These are phyloP conservation scores for Nicotiana sylvestris DNA, from an alignment of 257 asterid genomes.

Conservation along the genomic window DNA sequence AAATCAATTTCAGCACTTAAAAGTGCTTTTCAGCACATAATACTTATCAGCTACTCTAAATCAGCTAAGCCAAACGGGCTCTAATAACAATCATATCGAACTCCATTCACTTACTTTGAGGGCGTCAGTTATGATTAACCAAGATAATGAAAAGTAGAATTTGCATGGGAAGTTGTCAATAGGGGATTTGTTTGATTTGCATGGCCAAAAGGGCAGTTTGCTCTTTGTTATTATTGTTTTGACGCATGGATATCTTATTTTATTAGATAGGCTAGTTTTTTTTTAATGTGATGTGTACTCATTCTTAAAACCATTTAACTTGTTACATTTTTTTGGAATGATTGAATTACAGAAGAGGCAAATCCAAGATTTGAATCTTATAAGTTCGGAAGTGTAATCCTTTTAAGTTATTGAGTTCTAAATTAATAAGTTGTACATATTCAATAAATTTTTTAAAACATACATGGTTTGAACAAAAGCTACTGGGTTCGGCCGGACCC, in stretches of 20 bases:
- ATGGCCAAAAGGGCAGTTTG: background rate
- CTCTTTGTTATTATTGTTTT: background rate
- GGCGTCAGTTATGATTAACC: constrained; percentile 8
- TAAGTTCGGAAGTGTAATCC: too few species aligned
- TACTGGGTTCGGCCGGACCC: too few species aligned
- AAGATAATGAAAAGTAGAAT: background rate
- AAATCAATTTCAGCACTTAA: too few species aligned
- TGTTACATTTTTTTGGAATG: background rate
- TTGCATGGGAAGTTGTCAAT: constrained; percentile 16
- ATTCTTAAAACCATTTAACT: background rate
- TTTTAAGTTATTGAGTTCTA: too few species aligned
- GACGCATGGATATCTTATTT: background rate
- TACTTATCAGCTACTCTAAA: too few species aligned
- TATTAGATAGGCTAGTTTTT: background rate
- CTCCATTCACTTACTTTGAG: constrained; percentile 14
- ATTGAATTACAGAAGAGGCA: background rate
- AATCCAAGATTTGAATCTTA: too few species aligned
- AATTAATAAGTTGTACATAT: too few species aligned
- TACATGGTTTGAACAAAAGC: too few species aligned
- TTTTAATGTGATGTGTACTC: background rate
- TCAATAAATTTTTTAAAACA: too few species aligned
- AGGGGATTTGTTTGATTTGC: constrained; percentile 5
- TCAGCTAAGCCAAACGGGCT: too few species aligned
- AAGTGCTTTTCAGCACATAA: too few species aligned
- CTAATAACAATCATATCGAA: background rate